A percentile compares a stretch with the other conserved stretches of the same genome.
phyloP scores from a whole-genome alignment of 129 eudicot species.

The Artemisia annua region DNA sequence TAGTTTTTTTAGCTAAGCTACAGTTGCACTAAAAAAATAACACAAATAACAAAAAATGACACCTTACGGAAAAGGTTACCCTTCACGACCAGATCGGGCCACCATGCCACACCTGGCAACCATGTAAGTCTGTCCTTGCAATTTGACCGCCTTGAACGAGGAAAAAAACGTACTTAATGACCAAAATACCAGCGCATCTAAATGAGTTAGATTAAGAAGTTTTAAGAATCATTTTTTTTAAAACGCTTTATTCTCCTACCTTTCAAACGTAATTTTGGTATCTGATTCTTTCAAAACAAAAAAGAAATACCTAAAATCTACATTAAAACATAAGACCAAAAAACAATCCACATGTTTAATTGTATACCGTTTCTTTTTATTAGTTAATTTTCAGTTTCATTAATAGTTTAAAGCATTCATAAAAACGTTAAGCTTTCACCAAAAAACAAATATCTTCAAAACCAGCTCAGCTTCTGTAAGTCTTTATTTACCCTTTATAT shows the following conservation, averaged over 20 bases:
- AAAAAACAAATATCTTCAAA: conserved; percentile 13
- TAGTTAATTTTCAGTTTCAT: conserved; percentile 24
- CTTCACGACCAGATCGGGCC: too few relatives aligned
- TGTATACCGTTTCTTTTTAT: conserved; percentile 1
- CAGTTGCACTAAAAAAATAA: too few relatives aligned
- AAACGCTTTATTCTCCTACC: neutral
- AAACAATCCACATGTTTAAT: conserved; percentile 23
- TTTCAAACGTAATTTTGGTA: conserved; percentile 2
- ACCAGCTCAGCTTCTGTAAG: conserved; percentile 17
- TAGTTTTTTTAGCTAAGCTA: too few relatives aligned
- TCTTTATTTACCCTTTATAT: neutral
- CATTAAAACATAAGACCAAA: conserved; percentile 8
- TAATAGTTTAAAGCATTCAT: neutral
- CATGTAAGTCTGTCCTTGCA: too few relatives aligned
- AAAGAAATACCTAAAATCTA: neutral
- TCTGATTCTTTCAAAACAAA: neutral
- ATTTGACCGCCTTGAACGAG: too few relatives aligned
- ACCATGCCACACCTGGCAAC: too few relatives aligned
- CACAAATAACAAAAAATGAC: too few relatives aligned
- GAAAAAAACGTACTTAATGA: too few relatives aligned
- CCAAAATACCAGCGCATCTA: too few relatives aligned
- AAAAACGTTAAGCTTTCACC: conserved; percentile 12
- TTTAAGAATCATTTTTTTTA: too few relatives aligned
- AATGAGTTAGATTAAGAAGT: too few relatives aligned
- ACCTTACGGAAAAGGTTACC: too few relatives aligned